phyloP scores from a whole-genome alignment of 306 rosid species.

The Begonia loranthoides region DNA sequence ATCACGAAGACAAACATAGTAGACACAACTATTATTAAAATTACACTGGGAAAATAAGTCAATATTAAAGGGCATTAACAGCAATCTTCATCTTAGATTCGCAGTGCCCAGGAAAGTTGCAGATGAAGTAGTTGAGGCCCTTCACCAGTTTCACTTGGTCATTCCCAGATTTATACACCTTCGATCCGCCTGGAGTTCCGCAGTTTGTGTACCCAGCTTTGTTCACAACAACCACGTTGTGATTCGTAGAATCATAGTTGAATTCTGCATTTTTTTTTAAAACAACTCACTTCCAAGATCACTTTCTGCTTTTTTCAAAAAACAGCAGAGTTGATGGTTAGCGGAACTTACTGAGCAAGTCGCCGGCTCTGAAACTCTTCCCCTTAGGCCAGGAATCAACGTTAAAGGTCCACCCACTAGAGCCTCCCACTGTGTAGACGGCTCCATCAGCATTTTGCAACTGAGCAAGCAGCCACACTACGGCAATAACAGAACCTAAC shows the following conservation, averaged over 20 bases:
- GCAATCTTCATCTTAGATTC: slow-evolving; percentile 50
- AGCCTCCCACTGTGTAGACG: slow-evolving; percentile 34
- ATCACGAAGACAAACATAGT: too few relatives aligned
- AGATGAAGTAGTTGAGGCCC: slow-evolving; percentile 49
- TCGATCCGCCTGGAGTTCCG: slow-evolving; percentile 31
- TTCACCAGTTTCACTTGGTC: slow-evolving; percentile 33
- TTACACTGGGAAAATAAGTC: too few relatives aligned
- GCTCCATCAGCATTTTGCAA: slow-evolving; percentile 25
- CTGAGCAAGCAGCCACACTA: slow-evolving; percentile 19
- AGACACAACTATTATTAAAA: too few relatives aligned
- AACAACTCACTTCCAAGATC: neutral
- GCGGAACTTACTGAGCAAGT: slow-evolving; percentile 31
- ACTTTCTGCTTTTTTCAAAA: neutral
- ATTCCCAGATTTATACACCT: slow-evolving; percentile 32
- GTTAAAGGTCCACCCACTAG: slow-evolving; percentile 46
- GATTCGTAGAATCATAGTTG: slow-evolving; percentile 28
- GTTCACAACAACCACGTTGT: slow-evolving; percentile 54
- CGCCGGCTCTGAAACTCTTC: slow-evolving; percentile 40
- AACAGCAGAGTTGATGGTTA: neutral
- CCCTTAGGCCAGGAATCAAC: slow-evolving; percentile 36
- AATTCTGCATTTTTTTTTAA: slow-evolving; percentile 28
- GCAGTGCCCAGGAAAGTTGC: slow-evolving; percentile 51
- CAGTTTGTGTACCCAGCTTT: slow-evolving; percentile 26
- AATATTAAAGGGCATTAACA: slow-evolving; percentile 26
- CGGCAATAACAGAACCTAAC: slow-evolving; percentile 3